phyloP scores from a whole-genome alignment of 768 basidiomycete genomes.

The Rhizopogon sp. region DNA sequence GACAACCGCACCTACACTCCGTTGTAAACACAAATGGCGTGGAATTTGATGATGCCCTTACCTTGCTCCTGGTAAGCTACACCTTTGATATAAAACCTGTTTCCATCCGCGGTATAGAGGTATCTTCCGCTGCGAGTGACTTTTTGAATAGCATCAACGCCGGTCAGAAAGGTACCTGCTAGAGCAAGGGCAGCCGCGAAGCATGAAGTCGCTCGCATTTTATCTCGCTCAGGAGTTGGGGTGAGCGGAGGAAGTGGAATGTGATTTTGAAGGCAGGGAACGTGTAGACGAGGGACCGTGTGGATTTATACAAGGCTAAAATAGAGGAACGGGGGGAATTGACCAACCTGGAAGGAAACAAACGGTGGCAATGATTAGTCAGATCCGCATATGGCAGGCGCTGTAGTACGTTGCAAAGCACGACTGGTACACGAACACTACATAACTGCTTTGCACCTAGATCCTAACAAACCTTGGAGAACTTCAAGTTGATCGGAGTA shows the following conservation, averaged over 20 bases:
- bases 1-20: slow-evolving; percentile 29
- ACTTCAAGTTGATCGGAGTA: too few relatives aligned
- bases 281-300: not conserved
- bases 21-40: not conserved
- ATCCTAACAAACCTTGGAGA: too few relatives aligned
- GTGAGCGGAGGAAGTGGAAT: not conserved
- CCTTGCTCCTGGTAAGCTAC: slow-evolving; percentile 85
- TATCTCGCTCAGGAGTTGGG: slow-evolving; percentile 5
- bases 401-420: too few relatives aligned
- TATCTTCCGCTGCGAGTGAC: slow-evolving; percentile 74
- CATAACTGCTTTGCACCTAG: too few relatives aligned
- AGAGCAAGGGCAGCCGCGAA: slow-evolving; percentile 27
- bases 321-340: too few relatives aligned
- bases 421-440: too few relatives aligned
- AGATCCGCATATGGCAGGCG: too few relatives aligned
- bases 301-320: too few relatives aligned
- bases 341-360: too few relatives aligned
- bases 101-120: slow-evolving; percentile 72
- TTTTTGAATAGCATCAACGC: slow-evolving; percentile 60
- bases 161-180: slow-evolving; percentile 37
- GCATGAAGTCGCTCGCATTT: slow-evolving; percentile 23
- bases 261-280: not conserved
- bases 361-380: too few relatives aligned
- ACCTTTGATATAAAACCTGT: slow-evolving; percentile 84
- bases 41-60: slow-evolving; percentile 15